Evolutionary conservation across 1,139 yeast species (phyloP).

Genomic region (Saccharomyces hybrid): DNA sequence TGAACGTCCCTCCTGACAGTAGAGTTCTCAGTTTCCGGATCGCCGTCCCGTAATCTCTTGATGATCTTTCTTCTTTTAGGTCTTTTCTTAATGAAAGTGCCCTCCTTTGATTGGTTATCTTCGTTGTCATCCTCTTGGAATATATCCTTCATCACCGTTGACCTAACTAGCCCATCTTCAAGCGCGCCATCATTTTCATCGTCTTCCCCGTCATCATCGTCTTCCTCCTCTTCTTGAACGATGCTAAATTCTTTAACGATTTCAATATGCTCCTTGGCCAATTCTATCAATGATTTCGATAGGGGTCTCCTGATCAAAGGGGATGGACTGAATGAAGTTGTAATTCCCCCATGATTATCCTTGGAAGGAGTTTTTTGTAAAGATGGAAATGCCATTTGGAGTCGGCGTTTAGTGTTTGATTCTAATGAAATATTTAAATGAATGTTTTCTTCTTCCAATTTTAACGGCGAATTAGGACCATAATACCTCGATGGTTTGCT

Average conservation of each 20-base stretch:
- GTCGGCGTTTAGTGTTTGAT: background rate
- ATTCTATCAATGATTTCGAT: conserved; percentile 22
- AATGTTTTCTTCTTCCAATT: conserved; percentile 13
- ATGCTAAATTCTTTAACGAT: conserved; percentile 19
- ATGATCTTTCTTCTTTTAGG: conserved; percentile 13
- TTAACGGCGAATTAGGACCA: conserved; percentile 31
- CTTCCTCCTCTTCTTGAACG: conserved; percentile 2
- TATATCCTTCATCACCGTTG: conserved; percentile 5
- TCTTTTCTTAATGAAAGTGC: conserved; percentile 5
- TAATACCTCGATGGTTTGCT: conserved; percentile 6
- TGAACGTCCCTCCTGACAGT: conserved; percentile 19
- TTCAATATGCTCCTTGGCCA: conserved; percentile 21
- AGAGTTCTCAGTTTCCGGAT: conserved; percentile 1
- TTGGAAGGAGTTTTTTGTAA: conserved; percentile 9
- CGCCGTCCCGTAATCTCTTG: conserved; percentile 11
- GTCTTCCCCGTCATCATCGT: conserved; percentile 1
- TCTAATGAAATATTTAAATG: conserved; percentile 7
- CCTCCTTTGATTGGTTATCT: background rate
- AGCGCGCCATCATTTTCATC: conserved; percentile 6
- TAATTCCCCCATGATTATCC: conserved; percentile 8
- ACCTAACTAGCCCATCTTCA: conserved; percentile 4
- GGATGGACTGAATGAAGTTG: conserved; percentile 22
- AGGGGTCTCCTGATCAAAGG: conserved; percentile 27
- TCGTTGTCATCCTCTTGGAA: conserved; percentile 9
- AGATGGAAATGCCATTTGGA: background rate